These are phyloP conservation scores for Sporormia fimetaria DNA, from an alignment of 495 filamentous ascomycete genomes.

Conservation along the genomic window DNA sequence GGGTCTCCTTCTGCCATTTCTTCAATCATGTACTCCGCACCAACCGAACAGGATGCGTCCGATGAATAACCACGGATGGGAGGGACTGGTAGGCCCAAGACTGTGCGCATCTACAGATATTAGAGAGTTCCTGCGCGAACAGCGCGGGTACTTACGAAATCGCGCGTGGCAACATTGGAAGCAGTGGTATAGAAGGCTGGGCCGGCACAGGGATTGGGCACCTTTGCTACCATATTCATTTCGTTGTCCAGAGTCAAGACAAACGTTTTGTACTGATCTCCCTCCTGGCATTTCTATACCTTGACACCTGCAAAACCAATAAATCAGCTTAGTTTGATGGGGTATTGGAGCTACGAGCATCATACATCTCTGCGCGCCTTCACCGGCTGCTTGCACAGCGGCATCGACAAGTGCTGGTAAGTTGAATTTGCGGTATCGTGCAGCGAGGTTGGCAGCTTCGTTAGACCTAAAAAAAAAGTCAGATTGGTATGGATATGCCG, in stretches of 20 bases:
- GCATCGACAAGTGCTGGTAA: slow-evolving; percentile 29
- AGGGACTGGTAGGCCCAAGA: slow-evolving; percentile 19
- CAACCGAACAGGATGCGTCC: slow-evolving; percentile 6
- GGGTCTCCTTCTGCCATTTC: slow-evolving; percentile 6
- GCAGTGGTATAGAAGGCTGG: slow-evolving; percentile 25
- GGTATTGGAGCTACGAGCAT: slow-evolving; percentile 6
- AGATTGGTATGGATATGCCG: too few species aligned
- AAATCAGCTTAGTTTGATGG: slow-evolving; percentile 4
- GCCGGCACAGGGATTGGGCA: slow-evolving; percentile 33
- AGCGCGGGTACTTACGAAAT: slow-evolving; percentile 27
- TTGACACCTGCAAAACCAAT: slow-evolving; percentile 26
- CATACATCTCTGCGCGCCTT: slow-evolving; percentile 32
- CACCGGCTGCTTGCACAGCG: slow-evolving; percentile 26
- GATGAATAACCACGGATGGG: slow-evolving; percentile 5
- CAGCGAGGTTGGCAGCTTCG: slow-evolving; percentile 30
- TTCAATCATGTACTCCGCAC: slow-evolving; percentile 13
- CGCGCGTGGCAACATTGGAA: slow-evolving; percentile 33
- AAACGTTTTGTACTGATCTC: slow-evolving; percentile 32
- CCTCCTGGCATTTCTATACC: slow-evolving; percentile 32
- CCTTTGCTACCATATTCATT: slow-evolving; percentile 32
- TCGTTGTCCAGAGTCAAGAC: slow-evolving; percentile 37
- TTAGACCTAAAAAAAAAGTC: slow-evolving; percentile 33
- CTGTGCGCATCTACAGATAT: slow-evolving; percentile 29
- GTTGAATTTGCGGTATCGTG: slow-evolving; percentile 35
- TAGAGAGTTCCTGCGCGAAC: slow-evolving; percentile 2